Evolutionary conservation across 1,284 basidiomycete species (phyloP).

Genomic region (Cutaneotrichosporon mucoides): DNA sequence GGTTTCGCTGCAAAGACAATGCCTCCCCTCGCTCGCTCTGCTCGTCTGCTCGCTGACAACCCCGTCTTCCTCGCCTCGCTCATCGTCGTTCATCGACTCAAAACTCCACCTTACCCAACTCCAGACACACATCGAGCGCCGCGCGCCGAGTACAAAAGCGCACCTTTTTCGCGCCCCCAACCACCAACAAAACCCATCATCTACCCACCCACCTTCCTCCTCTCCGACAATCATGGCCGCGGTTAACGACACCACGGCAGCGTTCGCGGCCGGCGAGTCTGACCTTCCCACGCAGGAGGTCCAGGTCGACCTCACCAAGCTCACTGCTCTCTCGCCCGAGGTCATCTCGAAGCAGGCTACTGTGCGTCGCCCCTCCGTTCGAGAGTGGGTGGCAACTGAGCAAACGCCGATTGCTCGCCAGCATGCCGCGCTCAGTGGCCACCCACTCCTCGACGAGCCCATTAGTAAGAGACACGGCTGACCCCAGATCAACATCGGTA

Average conservation of each 20-base stretch:
- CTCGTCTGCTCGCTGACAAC: too few species aligned
- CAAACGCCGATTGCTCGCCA: too few species aligned
- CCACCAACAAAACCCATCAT: neutral
- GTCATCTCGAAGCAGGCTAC: constrained; percentile 96
- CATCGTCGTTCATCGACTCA: too few species aligned
- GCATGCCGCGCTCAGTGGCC: too few species aligned
- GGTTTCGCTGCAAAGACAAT: neutral
- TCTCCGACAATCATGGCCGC: constrained; percentile 15
- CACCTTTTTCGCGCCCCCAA: neutral
- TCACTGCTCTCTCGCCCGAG: constrained; percentile 88
- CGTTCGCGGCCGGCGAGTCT: constrained; percentile 19
- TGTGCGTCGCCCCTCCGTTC: constrained; percentile 24
- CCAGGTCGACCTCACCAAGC: constrained; percentile 69
- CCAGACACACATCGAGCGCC: neutral
- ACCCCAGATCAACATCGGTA: constrained; percentile 57
- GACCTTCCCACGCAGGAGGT: constrained; percentile 43
- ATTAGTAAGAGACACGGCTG: neutral
- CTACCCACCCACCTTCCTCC: neutral
- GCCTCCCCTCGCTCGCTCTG: neutral
- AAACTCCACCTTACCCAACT: neutral
- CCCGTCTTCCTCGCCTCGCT: too few species aligned
- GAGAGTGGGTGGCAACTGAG: constrained; percentile 4
- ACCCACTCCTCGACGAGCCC: too few species aligned
- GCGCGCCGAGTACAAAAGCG: neutral
- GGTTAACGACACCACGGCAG: constrained; percentile 37